Evolutionary conservation across 345 rosid genomes (phyloP).

Genomic region (Lumnitzera racemosa): DNA sequence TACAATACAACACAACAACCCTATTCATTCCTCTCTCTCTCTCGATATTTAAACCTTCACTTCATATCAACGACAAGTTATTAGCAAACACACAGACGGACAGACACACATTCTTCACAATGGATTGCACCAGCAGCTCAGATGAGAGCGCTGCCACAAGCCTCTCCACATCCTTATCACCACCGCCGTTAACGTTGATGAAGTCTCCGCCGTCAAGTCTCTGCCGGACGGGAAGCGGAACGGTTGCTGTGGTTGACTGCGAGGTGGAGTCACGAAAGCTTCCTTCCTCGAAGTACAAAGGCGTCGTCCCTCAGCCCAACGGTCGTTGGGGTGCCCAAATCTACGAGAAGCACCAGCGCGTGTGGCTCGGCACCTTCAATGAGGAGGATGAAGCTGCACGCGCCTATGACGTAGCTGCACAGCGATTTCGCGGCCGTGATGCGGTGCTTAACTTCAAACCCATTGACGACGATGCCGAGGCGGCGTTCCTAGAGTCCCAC

Average conservation of each 20-base stretch:
- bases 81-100: not conserved
- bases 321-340: constrained; percentile 60
- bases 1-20: not conserved
- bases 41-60: constrained; percentile 4
- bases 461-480: constrained; percentile 16
- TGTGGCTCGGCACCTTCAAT: constrained; percentile 55
- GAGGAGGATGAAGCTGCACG: constrained; percentile 50
- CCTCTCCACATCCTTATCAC: constrained; percentile 16
- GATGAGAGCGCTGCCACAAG: constrained; percentile 28
- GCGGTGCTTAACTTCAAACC: constrained; percentile 41
- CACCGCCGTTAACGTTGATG: constrained; percentile 2
- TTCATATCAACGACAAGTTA: constrained; percentile 2
- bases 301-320: constrained; percentile 52
- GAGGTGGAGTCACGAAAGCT: constrained; percentile 25
- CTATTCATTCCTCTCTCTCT: not conserved
- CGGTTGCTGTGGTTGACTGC: constrained; percentile 9
- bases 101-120: not conserved
- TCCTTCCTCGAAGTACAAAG: constrained; percentile 37
- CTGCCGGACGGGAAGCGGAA: constrained; percentile 20
- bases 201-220: constrained; percentile 21
- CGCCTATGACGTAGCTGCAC: constrained; percentile 46
- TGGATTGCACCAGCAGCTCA: constrained; percentile 17
- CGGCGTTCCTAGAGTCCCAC: constrained; percentile 31
- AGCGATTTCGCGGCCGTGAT: constrained; percentile 46
- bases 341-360: constrained; percentile 53